These are phyloP conservation scores for Colletotrichum sp. DNA, from an alignment of 2,329 filamentous ascomycete genomes.

Conservation along the genomic window DNA sequence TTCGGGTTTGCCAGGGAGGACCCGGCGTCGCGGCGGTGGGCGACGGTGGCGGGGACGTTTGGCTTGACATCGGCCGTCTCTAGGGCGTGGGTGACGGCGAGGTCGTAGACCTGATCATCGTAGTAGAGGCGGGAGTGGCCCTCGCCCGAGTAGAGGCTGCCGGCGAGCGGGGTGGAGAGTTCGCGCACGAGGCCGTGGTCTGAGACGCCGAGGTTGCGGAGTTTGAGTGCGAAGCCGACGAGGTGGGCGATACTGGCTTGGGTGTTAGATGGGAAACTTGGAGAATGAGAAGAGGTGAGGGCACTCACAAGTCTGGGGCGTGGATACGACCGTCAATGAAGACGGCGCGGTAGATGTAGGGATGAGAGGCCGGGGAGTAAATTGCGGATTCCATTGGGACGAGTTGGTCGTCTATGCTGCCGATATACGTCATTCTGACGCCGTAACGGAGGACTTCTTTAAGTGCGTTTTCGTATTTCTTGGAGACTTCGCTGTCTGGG, in stretches of 20 bases:
- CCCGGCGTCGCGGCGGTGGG: conserved; percentile 15
- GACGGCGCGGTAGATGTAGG: conserved; percentile 93
- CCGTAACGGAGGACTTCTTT: conserved; percentile 78
- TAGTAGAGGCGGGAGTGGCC: conserved; percentile 95
- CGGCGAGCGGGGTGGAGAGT: conserved; percentile 85
- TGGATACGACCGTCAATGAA: conserved; percentile 95
- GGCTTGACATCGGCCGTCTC: conserved; percentile 67
- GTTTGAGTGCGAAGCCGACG: conserved; percentile 89
- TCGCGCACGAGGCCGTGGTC: conserved; percentile 95
- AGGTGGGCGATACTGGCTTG: conserved; percentile 77
- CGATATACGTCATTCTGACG: conserved; percentile 84
- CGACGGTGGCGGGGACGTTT: conserved; percentile 27
- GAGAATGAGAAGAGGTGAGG: background rate
- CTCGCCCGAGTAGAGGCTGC: conserved; percentile 89
- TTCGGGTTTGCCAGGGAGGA: conserved; percentile 63
- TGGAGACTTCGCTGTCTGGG: conserved; percentile 80
- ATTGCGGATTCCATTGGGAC: conserved; percentile 91
- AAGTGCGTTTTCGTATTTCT: conserved; percentile 79
- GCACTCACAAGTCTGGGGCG: conserved; percentile 80
- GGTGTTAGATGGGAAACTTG: background rate
- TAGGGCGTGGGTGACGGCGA: conserved; percentile 75
- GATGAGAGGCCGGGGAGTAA: conserved; percentile 84
- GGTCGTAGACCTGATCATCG: conserved; percentile 83
- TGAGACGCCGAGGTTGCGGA: conserved; percentile 90
- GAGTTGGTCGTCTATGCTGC: conserved; percentile 96